Conservation (phyloP, 176 grass and related monocot species). For the Alopecurus myosuroides region DNA sequence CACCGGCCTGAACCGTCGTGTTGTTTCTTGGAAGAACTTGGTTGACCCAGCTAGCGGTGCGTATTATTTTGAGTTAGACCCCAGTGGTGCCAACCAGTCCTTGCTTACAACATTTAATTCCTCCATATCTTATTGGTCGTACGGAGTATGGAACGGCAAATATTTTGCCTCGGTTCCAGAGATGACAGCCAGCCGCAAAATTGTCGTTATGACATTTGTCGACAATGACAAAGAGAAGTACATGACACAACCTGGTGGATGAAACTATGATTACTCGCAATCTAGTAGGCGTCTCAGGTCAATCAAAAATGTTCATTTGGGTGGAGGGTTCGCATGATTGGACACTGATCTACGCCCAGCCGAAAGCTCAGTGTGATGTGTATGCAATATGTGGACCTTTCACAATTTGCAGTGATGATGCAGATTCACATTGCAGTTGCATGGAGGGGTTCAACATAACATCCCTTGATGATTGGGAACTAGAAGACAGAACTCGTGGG, state of each 20-base stretch:
- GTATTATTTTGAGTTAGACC: background rate
- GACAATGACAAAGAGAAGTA: constrained; percentile 11
- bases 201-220: constrained; percentile 11
- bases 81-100: background rate
- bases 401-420: constrained; percentile 20
- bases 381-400: constrained; percentile 39
- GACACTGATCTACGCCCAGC: constrained; percentile 5
- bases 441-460: constrained; percentile 26
- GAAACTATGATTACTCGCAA: background rate
- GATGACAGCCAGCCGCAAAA: background rate
- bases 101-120: background rate
- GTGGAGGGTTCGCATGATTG: background rate
- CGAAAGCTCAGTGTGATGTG: constrained; percentile 25
- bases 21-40: no score
- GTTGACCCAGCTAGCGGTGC: no score
- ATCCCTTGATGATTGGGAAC: constrained; percentile 18
- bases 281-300: no score
- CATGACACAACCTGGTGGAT: constrained; percentile 5
- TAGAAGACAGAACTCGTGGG: constrained; percentile 23
- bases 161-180: constrained; percentile 13
- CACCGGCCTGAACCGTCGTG: no score
- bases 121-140: background rate
- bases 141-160: constrained; percentile 32
- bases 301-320: background rate
- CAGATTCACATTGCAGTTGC: constrained; percentile 18